Percentiles rank a stretch among this genome's conserved stretches.
These are phyloP conservation scores for Chenopodium formosanum DNA, from an alignment of 148 eudicot species.

Conservation along the genomic window DNA sequence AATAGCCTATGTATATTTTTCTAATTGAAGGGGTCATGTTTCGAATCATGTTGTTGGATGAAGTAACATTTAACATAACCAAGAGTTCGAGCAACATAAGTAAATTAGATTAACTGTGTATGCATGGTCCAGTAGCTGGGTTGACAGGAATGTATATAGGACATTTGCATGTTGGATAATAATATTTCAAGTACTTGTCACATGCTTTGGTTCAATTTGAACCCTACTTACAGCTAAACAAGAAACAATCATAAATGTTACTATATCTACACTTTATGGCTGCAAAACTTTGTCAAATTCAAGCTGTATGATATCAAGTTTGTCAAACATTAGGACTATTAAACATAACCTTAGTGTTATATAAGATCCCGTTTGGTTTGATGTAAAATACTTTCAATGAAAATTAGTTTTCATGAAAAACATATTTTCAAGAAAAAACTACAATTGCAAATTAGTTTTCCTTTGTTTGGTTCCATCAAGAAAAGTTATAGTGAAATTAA, in stretches of 20 bases:
- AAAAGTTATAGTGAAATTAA: too few relatives aligned
- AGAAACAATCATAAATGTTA: neutral
- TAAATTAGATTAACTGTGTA: neutral
- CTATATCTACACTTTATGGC: neutral
- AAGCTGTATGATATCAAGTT: neutral
- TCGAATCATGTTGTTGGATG: neutral
- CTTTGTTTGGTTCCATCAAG: too few relatives aligned
- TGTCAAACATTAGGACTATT: neutral
- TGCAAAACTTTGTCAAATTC: neutral
- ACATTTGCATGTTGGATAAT: neutral
- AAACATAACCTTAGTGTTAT: too few relatives aligned
- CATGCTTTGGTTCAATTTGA: neutral
- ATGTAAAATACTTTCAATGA: too few relatives aligned
- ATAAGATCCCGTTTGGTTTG: too few relatives aligned
- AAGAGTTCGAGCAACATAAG: neutral
- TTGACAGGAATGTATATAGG: neutral
- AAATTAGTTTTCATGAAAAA: too few relatives aligned
- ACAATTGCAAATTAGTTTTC: too few relatives aligned
- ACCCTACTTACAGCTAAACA: neutral
- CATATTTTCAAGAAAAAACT: too few relatives aligned
- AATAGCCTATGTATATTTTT: neutral
- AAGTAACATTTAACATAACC: neutral
- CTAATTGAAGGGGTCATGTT: neutral
- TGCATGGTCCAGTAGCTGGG: neutral
- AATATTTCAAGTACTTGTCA: neutral